Base-by-base conservation (phyloP, 2,329 filamentous ascomycete genomes). In the Cytospora leucostoma region DNA sequence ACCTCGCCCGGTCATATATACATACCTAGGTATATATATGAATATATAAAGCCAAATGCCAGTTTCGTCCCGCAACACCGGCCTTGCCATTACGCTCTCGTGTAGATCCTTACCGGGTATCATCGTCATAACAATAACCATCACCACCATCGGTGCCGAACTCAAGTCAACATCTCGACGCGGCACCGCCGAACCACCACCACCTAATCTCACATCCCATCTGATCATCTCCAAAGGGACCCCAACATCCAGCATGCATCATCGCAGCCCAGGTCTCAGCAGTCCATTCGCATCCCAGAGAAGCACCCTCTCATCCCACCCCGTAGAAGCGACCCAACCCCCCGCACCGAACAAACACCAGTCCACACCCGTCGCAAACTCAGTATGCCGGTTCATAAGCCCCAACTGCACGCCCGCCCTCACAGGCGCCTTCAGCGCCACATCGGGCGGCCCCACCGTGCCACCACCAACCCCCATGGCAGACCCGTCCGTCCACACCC, bases 301-400 rank as follows among this genome's bases (percentile, higher is more conserved):
- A 70, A 96, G 80, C 12, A 99, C 84, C 70, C 88, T 84, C 78
- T 97, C 93, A 71, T 99, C 95, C 95, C 95, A 99, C 0, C 92
- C 93, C 2, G 90, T 91, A 67, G 91, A 96, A 2, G 95, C 93
- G 69, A 93, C 93, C 95, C 95, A 99, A 6, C 95, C 95, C 67
- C 96, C 93, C 32, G 87, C 90, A 5, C 95, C 95, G 75, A 99
- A 99, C 52, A 99, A 77, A 77, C 95, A 99, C 95, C 96, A 99
- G 75, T 99, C 95, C 0, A 98, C 91, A 8, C 95, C 95, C 4
- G 93, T 97, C 11, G 90, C 93, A 71, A 99, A 99, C 78, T 99
- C 95, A 0, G 94, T 97, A 75, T 99, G 95, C 19, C 87, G 80
- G 63, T 91, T 93, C 93, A 99, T 97, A 47, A 92, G 78, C 4